A percentile compares a stretch with the other conserved stretches of the same genome.
Evolutionary conservation across 176 grass and related monocot species (phyloP).

Genomic region (Alloteropsis semialata): DNA sequence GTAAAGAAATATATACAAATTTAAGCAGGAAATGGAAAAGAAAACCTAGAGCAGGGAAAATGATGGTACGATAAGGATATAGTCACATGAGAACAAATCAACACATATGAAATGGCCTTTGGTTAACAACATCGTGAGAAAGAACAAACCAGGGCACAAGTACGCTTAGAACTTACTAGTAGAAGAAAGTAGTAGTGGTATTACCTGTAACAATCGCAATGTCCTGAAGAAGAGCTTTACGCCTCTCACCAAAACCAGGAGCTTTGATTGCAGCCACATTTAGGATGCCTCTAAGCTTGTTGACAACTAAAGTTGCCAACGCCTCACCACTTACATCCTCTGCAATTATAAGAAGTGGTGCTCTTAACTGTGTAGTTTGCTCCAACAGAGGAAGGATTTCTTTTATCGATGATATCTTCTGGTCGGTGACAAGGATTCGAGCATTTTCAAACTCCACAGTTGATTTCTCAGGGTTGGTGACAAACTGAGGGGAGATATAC

Average conservation of each 20-base stretch:
- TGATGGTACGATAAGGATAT: too few relatives aligned
- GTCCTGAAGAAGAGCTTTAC: conserved; percentile 91
- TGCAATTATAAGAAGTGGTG: conserved; percentile 84
- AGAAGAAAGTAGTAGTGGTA: neutral
- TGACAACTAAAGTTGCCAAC: conserved; percentile 88
- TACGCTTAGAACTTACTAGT: too few relatives aligned
- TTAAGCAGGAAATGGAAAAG: too few relatives aligned
- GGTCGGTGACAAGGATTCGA: conserved; percentile 84
- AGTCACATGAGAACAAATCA: neutral
- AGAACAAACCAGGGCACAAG: neutral
- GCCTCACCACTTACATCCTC: conserved; percentile 89
- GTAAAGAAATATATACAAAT: too few relatives aligned
- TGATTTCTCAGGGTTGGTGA: conserved; percentile 88
- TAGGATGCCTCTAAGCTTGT: conserved; percentile 86
- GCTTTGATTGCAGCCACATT: conserved; percentile 96
- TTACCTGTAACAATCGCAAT: conserved; percentile 92
- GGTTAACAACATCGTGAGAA: neutral
- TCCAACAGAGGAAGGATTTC: conserved; percentile 87
- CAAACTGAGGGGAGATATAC: conserved; percentile 90
- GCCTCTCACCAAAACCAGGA: conserved; percentile 86
- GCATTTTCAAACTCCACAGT: conserved; percentile 92
- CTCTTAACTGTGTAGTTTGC: conserved; percentile 79
- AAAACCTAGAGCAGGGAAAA: too few relatives aligned
- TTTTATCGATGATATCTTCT: conserved; percentile 93
- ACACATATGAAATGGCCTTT: neutral